These are phyloP conservation scores for Barbatosphaeria neglecta DNA, from an alignment of 495 filamentous ascomycete species.

Conservation along the genomic window DNA sequence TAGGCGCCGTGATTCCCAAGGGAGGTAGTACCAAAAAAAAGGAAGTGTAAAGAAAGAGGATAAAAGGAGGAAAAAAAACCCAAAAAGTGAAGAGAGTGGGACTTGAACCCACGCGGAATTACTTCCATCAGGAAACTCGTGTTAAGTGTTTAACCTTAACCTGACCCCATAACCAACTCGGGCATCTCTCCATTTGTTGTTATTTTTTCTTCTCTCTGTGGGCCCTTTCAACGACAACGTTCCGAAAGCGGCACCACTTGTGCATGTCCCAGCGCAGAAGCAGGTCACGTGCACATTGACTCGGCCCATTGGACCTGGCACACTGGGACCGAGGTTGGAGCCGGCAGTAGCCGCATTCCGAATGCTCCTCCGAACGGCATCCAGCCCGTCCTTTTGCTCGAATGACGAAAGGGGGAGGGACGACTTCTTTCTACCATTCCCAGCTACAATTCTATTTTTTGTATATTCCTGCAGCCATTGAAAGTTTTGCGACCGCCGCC, in stretches of 20 bases:
- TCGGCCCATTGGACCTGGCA: conserved; percentile 1
- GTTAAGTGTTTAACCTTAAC: not conserved
- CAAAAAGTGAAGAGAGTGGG: not conserved
- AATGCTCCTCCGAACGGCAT: conserved; percentile 6
- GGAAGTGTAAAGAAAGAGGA: not conserved
- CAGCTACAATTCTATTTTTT: conserved; percentile 1
- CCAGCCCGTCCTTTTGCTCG: too few relatives aligned
- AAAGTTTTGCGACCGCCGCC: conserved; percentile 6
- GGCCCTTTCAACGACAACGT: not conserved
- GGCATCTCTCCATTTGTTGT: not conserved
- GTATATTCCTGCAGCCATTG: conserved; percentile 11
- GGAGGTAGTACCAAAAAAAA: too few relatives aligned
- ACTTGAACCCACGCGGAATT: not conserved
- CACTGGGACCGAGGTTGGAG: conserved; percentile 26
- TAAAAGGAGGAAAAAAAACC: not conserved
- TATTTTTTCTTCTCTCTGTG: not conserved
- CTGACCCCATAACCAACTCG: not conserved
- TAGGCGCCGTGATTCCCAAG: too few relatives aligned
- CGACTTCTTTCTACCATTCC: not conserved
- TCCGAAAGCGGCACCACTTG: too few relatives aligned
- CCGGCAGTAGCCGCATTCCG: conserved; percentile 23
- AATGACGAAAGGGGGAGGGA: too few relatives aligned
- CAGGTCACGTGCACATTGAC: not conserved
- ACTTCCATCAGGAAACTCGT: not conserved
- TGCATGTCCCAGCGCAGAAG: too few relatives aligned